These are phyloP conservation scores for Fusarium sp. DNA, from an alignment of 2,329 filamentous ascomycete species.

Conservation along the genomic window DNA sequence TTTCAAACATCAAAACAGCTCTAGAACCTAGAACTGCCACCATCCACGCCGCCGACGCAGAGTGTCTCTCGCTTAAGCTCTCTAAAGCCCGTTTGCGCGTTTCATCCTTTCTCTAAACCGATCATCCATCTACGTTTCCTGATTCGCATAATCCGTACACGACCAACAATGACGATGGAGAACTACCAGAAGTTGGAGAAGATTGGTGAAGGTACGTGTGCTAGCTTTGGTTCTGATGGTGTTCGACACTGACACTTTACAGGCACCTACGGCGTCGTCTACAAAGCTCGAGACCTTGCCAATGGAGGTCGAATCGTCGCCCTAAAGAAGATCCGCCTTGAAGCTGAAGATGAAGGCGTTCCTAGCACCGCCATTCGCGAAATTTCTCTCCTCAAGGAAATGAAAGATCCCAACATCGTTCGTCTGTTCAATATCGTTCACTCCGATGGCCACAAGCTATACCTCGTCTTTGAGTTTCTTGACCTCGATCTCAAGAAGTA, in stretches of 20 bases:
- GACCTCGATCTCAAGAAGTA: slow-evolving; percentile 95
- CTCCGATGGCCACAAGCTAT: slow-evolving; percentile 93
- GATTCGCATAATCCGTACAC: slow-evolving; percentile 12
- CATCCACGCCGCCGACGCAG: slow-evolving; percentile 33
- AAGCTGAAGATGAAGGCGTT: slow-evolving; percentile 94
- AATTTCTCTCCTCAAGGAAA: slow-evolving; percentile 93
- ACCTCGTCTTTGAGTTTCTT: slow-evolving; percentile 92
- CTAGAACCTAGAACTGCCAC: slow-evolving; percentile 7
- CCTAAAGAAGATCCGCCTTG: slow-evolving; percentile 94
- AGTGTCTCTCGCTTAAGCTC: slow-evolving; percentile 33
- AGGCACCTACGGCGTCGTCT: slow-evolving; percentile 96
- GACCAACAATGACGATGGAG: slow-evolving; percentile 72
- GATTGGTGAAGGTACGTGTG: slow-evolving; percentile 85
- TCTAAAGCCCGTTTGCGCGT: slow-evolving; percentile 19
- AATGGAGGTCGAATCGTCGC: slow-evolving; percentile 89
- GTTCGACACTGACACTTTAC: slow-evolving; percentile 7
- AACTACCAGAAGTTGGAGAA: slow-evolving; percentile 98
- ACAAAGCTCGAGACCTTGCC: slow-evolving; percentile 90
- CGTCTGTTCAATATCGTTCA: slow-evolving; percentile 92
- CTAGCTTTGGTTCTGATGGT: neutral
- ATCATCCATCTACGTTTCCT: slow-evolving; percentile 19
- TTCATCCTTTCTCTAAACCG: slow-evolving; percentile 23
- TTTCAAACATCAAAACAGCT: slow-evolving; percentile 3
- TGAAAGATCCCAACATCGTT: slow-evolving; percentile 92
- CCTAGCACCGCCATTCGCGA: slow-evolving; percentile 94